phyloP scores from a whole-genome alignment of 441 rosid genomes.

The Adansonia gregorii region DNA sequence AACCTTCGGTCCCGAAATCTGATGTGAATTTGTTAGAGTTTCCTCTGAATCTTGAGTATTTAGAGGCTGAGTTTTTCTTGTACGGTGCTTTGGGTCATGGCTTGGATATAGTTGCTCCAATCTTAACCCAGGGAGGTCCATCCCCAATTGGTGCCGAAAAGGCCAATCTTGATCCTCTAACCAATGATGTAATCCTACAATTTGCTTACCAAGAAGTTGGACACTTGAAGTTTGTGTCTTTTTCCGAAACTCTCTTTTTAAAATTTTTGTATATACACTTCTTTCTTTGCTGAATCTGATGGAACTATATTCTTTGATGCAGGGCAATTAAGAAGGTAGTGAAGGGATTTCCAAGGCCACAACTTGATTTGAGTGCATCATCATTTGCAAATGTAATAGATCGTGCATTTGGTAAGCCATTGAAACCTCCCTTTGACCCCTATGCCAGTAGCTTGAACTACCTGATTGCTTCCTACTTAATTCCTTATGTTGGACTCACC shows the following conservation, averaged over 20 bases:
- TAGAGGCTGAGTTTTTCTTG: constrained; percentile 90
- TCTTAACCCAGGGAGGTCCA: constrained; percentile 71
- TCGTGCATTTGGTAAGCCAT: constrained; percentile 53
- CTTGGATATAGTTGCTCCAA: constrained; percentile 69
- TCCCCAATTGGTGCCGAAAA: constrained; percentile 61
- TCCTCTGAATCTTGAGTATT: constrained; percentile 78
- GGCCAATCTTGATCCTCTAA: constrained; percentile 65
- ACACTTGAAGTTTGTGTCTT: constrained; percentile 59
- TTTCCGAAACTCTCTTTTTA: neutral
- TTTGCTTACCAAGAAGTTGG: constrained; percentile 95
- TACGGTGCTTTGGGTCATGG: constrained; percentile 74
- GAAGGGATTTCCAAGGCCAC: constrained; percentile 82
- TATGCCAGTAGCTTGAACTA: constrained; percentile 59
- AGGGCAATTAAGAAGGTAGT: constrained; percentile 73
- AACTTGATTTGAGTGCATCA: constrained; percentile 60
- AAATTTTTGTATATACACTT: neutral
- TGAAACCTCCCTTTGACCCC: constrained; percentile 79
- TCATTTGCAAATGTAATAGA: constrained; percentile 63
- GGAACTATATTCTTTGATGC: neutral
- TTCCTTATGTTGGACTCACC: constrained; percentile 86
- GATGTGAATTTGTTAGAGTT: constrained; percentile 76
- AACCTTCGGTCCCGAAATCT: constrained; percentile 29
- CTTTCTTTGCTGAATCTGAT: neutral
- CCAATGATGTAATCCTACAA: constrained; percentile 70
- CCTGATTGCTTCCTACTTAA: constrained; percentile 74